Evolutionary conservation across 257 asterid species (phyloP), one percentile per base, ranked within the genome.

Genomic region (Salvia rosmarinus): DNA sequence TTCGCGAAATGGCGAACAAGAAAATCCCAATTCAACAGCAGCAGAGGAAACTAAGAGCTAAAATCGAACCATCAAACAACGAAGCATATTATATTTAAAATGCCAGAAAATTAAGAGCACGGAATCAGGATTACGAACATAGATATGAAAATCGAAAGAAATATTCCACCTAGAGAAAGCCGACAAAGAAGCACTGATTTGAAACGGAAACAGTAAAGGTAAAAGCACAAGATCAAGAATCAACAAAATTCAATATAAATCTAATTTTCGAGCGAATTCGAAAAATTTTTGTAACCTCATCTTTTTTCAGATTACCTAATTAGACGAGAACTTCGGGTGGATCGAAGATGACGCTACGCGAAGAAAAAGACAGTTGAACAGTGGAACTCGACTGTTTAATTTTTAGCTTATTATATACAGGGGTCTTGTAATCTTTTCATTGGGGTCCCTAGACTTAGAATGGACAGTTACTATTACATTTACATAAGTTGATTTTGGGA

Each of bases 291-390:
- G 30, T 14, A 25, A 37, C 16, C 16, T 17, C 73, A 23, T 78
- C 79, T 75, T 44, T 28, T 64, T 64, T 12, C 65, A 55, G 71
- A 67, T 60, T 21, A 46, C 80, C 68, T 35, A 79, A 67, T 20
- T 40, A 37, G 64, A 57, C 10, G 63, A 58, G 64, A 68, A 35
- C 2, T 49, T 54, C 11, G 77, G 75, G 82, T n/a, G 68, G 61
- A 62, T 37, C 62, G 73, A 12, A 64, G 75, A 70, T 47, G 84
- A 60, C 64, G 78, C 59, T 80, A 69, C 81, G 79, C 3, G 78
- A 75, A 58, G 77, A 67, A 52, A 52, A 52, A 55, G 60, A 54
- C 70, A 62, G 78, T 46, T 35, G 30, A 60, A 16, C 59, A 21
- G 54, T 34, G 5, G 30, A 2, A 14, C 10, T 16, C 0, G 12